These are phyloP conservation scores for Tetrahymena thermophila DNA, from an alignment of 73 alveolate species.

Conservation along the genomic window DNA sequence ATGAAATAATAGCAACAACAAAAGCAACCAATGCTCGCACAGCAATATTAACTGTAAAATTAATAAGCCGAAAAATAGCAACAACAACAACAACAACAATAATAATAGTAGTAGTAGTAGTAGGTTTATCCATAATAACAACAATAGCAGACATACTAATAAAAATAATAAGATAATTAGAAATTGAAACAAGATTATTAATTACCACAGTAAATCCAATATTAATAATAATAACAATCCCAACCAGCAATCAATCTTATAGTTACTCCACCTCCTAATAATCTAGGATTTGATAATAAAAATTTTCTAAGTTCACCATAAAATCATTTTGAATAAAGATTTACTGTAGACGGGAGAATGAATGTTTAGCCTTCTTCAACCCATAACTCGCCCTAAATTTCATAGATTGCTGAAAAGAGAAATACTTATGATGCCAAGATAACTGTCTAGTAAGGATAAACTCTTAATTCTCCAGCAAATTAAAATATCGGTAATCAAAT, in stretches of 20 bases:
- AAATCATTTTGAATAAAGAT: background rate
- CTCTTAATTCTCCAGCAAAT: background rate
- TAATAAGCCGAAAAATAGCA: background rate
- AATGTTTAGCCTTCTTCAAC: background rate
- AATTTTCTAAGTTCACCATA: too few relatives aligned
- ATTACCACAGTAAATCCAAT: background rate
- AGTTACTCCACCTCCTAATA: background rate
- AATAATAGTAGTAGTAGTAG: too few relatives aligned
- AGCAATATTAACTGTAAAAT: background rate
- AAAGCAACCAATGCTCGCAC: background rate
- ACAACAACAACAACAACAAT: background rate
- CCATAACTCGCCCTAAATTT: background rate
- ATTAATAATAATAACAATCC: too few relatives aligned
- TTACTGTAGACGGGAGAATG: background rate
- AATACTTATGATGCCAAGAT: background rate
- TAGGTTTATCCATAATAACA: too few relatives aligned
- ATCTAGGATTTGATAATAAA: background rate
- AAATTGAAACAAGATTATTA: background rate
- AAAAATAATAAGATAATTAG: too few relatives aligned
- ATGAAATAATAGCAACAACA: too few relatives aligned
- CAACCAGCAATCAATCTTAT: background rate
- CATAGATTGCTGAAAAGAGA: background rate
- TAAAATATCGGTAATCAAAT: background rate
- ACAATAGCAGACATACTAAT: background rate
- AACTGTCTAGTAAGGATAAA: background rate